These are phyloP conservation scores for Pseudotulostoma volvatum DNA, from an alignment of 495 filamentous ascomycete genomes.

Conservation along the genomic window DNA sequence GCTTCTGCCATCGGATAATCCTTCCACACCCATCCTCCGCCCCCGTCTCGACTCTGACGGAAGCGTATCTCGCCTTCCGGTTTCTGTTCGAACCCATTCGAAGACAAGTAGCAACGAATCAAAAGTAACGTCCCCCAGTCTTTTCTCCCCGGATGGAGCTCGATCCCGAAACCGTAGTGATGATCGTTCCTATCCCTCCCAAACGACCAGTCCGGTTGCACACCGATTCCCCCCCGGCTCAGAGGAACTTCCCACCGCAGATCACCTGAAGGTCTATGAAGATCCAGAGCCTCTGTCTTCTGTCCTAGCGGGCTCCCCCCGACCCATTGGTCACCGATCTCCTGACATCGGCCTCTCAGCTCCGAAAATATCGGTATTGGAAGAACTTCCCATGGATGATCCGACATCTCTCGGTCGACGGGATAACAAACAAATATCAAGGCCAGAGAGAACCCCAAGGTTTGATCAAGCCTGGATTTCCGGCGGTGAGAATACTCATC, in stretches of 20 bases:
- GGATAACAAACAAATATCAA: conserved; percentile 7
- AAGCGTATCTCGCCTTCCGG: neutral
- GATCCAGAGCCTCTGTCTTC: conserved; percentile 34
- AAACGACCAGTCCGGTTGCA: conserved; percentile 3
- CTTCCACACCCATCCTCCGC: neutral
- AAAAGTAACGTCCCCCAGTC: neutral
- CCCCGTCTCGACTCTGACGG: neutral
- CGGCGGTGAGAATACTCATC: conserved; percentile 6
- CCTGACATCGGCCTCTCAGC: neutral
- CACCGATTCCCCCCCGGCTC: neutral
- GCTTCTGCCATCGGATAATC: neutral
- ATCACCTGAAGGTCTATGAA: conserved; percentile 39
- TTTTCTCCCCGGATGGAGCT: conserved; percentile 1
- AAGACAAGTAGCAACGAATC: conserved; percentile 3
- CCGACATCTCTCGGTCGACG: conserved; percentile 9
- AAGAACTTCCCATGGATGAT: conserved; percentile 19
- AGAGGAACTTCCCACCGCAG: conserved; percentile 16
- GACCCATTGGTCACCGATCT: too few relatives aligned
- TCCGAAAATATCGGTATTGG: conserved; percentile 7
- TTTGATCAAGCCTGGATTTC: neutral
- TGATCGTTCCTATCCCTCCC: neutral
- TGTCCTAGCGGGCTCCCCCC: conserved; percentile 1
- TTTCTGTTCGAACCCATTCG: conserved; percentile 1
- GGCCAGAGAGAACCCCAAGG: conserved; percentile 1
- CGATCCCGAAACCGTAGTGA: conserved; percentile 3